Evolutionary conservation across 2,329 filamentous ascomycete species (phyloP), one percentile per base, ranked within the genome.

Genomic region (Neopestalotiopsis sp.): DNA sequence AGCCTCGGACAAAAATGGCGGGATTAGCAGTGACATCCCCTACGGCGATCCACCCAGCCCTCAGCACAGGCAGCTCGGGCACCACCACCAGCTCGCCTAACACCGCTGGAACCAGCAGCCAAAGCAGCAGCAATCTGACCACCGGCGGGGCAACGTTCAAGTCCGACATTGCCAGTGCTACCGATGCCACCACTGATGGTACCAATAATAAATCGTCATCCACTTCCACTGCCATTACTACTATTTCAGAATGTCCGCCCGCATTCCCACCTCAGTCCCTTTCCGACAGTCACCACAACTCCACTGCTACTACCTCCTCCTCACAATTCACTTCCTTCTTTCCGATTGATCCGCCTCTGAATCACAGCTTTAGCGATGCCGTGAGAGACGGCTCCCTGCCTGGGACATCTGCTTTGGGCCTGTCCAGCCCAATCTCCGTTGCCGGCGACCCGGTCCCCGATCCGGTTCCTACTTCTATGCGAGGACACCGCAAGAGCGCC

Each of bases 11-110:
- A 76, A 73, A 38, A 70, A 83, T 83, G 81, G 76, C 81, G 71
- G 80, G 79, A 71, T 72, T 77, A 71, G 45, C 45, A 53, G 72
- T 84, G 71, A 77, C 78, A 59, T 86, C 85, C 72, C 84, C 86
- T 69, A 80, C 81, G 69, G 81, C 84, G 72, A 81, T 88, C 79
- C 85, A 88, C 82, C 84, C 85, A 75, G 80, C 79, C 71, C 82
- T 88, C 77, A 83, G 81, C 77, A 80, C 79, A 71, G 45, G 17
- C 13, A 49, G 42, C 42, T 14, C 42, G 10, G 17, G 30, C 34
- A 70, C 58, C 20, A 67, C 61, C 13, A 7, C 61, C n/a, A 62
- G 67, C 67, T 30, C 61, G 34, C 32, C 53, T 42, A 66, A 42
- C 28, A 53, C 66, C 66, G 62, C 68, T 10, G 20, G 20, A n/a